Evolutionary conservation across 2,329 filamentous ascomycete species (phyloP), one percentile per base, ranked within the genome.

Genomic region (Albifimbria verrucaria): DNA sequence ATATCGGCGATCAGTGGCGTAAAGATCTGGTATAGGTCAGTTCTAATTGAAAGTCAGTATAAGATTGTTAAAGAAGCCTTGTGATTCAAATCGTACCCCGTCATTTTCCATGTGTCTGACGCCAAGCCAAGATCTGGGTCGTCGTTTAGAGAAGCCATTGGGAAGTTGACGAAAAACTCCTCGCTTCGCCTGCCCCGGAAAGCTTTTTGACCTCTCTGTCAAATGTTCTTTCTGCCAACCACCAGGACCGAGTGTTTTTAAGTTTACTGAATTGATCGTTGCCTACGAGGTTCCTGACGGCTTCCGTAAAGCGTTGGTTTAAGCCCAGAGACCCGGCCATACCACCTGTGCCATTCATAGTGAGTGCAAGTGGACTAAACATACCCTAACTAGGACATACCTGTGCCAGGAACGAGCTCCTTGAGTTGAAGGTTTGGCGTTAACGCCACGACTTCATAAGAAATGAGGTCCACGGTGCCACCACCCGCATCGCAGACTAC

Each of bases 391-490:
- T 15, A 12, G 11, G 3, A n/a, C 50, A 23, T 51, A 60, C 63
- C 62, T 46, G 50, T 58, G 6, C 63, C 62, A 0, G 59, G 61
- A 5, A 66, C 59, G 0, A 65, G 21, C 48, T 66, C 62, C 7
- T 55, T 62, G 1, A 64, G 20, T 18, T 59, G 18, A 0, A 65
- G 52, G 2, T 6, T 52, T 0, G 64, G 64, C 3, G 32, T 28
- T 2, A 65, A 25, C 54, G 59, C n/a, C 55, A 52, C 51, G 11
- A 68, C 52, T 21, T 63, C 52, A 41, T 72, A 72, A 7, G 59
- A 68, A 20, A 71, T 68, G 18, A 71, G 52, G 9, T 72, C 65
- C 0, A 65, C 62, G 0, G 62, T 65, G 18, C 62, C 62, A 1
- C 62, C 62, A 2, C 62, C 62, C 1, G 62, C 62, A 45, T 65